Base-by-base conservation (phyloP, 768 basidiomycete genomes). In the Fomitopsis pulvina region DNA sequence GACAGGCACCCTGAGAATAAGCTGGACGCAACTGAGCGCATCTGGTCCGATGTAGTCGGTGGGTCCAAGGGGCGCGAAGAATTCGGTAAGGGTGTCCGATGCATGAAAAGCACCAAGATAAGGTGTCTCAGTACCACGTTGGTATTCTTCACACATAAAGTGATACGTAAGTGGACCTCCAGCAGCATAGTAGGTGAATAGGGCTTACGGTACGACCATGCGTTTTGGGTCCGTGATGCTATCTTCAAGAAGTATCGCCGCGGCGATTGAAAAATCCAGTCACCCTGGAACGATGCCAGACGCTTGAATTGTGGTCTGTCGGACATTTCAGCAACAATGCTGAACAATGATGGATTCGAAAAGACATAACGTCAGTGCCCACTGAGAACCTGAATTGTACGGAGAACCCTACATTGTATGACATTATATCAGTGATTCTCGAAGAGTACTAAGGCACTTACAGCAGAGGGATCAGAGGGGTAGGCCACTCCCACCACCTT, bases 271-370 rank as follows among this genome's bases (percentile, higher is more conserved):
- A n/a, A 41, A 12, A 41, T 14, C 39, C 38, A 41, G 40, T 49
- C 48, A 14, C 48, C 48, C 22, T 49, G 48, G 12, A 49, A 41
- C 4, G 48, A 38, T 12, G 48, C 48, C 12, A 49, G n/a, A 3
- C 48, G 48, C 28, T 49, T 49, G 39, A 20, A 34, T n/a, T 49
- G 25, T 4, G 48, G 40, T 7, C 48, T 49, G 16, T n/a, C n/a
- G n/a, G n/a, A n/a, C n/a, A n/a, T n/a, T n/a, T n/a, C n/a, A n/a
- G n/a, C n/a, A n/a, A n/a, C n/a, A n/a, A n/a, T n/a, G n/a, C n/a
- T n/a, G n/a, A n/a, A n/a, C n/a, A n/a, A n/a, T n/a, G n/a, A n/a
- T n/a, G n/a, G n/a, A n/a, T n/a, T n/a, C n/a, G n/a, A 41, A n/a
- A 9, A 20, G 12, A 4, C 28, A 38, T 12, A 11, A 49, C 48